A percentile compares a stretch with the other conserved stretches of the same genome.
Conservation (phyloP, 2,329 filamentous ascomycete genomes). For the Mycocentrospora acerina region DNA sequence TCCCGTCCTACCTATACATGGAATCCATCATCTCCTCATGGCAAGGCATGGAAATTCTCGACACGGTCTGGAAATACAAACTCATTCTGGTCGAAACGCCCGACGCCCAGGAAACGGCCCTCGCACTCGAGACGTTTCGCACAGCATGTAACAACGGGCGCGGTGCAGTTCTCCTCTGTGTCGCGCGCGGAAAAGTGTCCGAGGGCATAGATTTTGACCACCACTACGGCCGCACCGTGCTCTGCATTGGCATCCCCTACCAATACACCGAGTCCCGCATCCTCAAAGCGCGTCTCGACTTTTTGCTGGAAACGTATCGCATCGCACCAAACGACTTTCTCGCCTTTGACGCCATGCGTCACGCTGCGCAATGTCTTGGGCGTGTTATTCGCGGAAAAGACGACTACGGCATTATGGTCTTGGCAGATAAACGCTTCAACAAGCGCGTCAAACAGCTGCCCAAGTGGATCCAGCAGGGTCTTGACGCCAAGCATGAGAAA, state of each 20-base stretch:
- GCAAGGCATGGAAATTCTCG: slow-evolving; percentile 97
- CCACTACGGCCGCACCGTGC: slow-evolving; percentile 91
- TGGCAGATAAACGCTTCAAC: slow-evolving; percentile 89
- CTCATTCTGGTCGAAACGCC: slow-evolving; percentile 97
- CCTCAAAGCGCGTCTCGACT: slow-evolving; percentile 91
- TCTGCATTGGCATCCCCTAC: slow-evolving; percentile 96
- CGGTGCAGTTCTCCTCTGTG: slow-evolving; percentile 88
- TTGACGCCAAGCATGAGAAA: slow-evolving; percentile 83
- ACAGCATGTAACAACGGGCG: slow-evolving; percentile 97
- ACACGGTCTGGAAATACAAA: slow-evolving; percentile 99
- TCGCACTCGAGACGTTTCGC: slow-evolving; percentile 93
- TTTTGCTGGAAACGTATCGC: slow-evolving; percentile 93
- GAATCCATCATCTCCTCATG: slow-evolving; percentile 98
- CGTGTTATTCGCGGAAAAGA: slow-evolving; percentile 95
- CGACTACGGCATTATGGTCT: slow-evolving; percentile 99
- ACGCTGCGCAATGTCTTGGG: slow-evolving; percentile 93
- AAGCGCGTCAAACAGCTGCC: slow-evolving; percentile 89
- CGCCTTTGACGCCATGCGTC: slow-evolving; percentile 99
- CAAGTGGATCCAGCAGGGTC: slow-evolving; percentile 92
- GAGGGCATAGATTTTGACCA: slow-evolving; percentile 99
- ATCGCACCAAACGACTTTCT: slow-evolving; percentile 97
- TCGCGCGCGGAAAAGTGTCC: slow-evolving; percentile 94
- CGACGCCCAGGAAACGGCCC: slow-evolving; percentile 92
- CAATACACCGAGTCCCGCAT: slow-evolving; percentile 99
- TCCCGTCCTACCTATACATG: slow-evolving; percentile 98